Conservation (phyloP, 345 rosid species). For the Cochlearia excelsa region DNA sequence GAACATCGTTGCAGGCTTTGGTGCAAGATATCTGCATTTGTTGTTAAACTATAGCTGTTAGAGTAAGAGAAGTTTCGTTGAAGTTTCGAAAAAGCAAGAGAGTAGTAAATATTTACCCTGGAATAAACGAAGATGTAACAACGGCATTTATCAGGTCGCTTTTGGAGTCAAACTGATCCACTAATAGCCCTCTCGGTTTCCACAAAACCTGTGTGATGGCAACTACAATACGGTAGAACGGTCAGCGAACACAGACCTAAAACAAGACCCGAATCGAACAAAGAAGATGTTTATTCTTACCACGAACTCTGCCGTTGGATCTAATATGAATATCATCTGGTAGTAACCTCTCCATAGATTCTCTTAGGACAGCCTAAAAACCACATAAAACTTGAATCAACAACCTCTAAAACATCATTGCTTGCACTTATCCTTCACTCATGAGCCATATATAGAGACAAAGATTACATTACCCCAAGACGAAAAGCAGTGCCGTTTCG, state of each 20-base stretch:
- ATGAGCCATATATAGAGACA: too few species aligned
- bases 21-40: slow-evolving; percentile 84
- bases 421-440: too few species aligned
- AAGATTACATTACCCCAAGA: slow-evolving; percentile 60
- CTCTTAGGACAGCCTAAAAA: slow-evolving; percentile 75
- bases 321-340: slow-evolving; percentile 82
- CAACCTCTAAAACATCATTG: background rate
- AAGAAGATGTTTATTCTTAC: slow-evolving; percentile 42
- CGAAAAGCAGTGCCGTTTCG: slow-evolving; percentile 87
- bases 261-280: background rate
- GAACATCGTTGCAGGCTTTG: slow-evolving; percentile 82
- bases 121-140: slow-evolving; percentile 85
- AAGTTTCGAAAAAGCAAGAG: slow-evolving; percentile 18
- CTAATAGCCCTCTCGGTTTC: slow-evolving; percentile 89
- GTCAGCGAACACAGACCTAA: slow-evolving; percentile 18
- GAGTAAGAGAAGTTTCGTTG: background rate
- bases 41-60: slow-evolving; percentile 9
- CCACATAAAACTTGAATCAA: slow-evolving; percentile 4
- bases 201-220: slow-evolving; percentile 91
- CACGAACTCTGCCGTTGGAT: slow-evolving; percentile 86
- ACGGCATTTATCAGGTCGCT: slow-evolving; percentile 88
- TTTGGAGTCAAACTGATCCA: slow-evolving; percentile 94
- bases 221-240: slow-evolving; percentile 47
- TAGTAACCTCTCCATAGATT: slow-evolving; percentile 59
- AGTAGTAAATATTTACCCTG: slow-evolving; percentile 51